Percentiles rank a stretch among this genome's conserved stretches.
Conservation (phyloP, 495 filamentous ascomycete species). For the Penicillium subrubescens region DNA sequence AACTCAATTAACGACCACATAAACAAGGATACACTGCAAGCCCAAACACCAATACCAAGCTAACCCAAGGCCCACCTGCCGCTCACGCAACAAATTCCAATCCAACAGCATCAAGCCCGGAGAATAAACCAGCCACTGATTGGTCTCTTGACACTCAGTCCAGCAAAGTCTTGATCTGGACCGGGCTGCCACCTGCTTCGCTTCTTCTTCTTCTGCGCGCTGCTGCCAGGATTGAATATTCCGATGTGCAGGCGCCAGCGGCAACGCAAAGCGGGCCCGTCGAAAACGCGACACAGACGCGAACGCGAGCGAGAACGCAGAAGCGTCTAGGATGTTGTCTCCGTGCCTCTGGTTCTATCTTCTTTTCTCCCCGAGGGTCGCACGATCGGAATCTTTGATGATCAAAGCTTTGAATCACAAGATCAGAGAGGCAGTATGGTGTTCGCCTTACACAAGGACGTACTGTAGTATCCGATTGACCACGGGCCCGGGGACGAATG, state of each 20-base stretch:
- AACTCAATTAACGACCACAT: neutral
- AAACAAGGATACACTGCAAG: neutral
- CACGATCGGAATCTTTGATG: neutral
- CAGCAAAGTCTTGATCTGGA: slow-evolving; percentile 51
- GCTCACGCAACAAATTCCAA: slow-evolving; percentile 19
- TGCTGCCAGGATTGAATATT: slow-evolving; percentile 12
- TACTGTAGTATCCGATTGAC: neutral
- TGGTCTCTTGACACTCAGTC: slow-evolving; percentile 44
- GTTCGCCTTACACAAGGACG: neutral
- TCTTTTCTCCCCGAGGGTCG: neutral
- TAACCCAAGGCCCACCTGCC: slow-evolving; percentile 8
- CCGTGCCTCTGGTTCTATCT: neutral
- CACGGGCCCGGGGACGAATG: neutral
- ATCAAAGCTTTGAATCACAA: neutral
- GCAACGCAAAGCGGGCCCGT: neutral
- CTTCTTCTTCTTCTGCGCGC: slow-evolving; percentile 8
- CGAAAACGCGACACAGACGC: neutral
- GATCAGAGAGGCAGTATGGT: neutral
- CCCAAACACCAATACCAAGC: neutral
- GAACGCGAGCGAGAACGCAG: neutral
- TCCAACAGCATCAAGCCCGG: slow-evolving; percentile 19
- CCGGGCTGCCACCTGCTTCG: slow-evolving; percentile 42
- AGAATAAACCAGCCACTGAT: slow-evolving; percentile 26
- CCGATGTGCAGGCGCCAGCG: slow-evolving; percentile 8
- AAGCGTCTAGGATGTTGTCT: neutral